Conservation (phyloP, 202 grass and related monocot genomes). For the Schoenoplectus triqueter region DNA sequence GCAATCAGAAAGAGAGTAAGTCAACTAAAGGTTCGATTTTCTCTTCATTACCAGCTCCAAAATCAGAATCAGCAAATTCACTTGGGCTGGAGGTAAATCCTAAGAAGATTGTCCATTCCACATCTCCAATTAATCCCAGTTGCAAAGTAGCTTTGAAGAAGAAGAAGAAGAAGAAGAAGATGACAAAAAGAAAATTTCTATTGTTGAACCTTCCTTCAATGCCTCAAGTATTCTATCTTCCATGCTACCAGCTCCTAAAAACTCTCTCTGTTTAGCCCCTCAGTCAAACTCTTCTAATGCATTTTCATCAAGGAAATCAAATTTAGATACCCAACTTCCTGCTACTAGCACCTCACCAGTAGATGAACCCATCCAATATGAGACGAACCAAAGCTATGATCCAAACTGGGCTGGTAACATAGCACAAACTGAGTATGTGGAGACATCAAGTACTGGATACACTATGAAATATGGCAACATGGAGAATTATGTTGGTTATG, state of each 20-base stretch:
- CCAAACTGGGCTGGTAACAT: slow-evolving; percentile 10
- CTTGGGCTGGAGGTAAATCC: slow-evolving; percentile 49
- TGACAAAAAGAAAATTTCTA: slow-evolving; percentile 28
- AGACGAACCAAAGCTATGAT: slow-evolving; percentile 33
- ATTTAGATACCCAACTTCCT: slow-evolving; percentile 53
- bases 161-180: slow-evolving; percentile 55
- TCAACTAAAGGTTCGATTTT: slow-evolving; percentile 14
- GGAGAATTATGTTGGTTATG: slow-evolving; percentile 49
- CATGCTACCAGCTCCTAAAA: slow-evolving; percentile 79
- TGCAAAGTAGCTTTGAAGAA: slow-evolving; percentile 52
- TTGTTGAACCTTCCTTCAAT: slow-evolving; percentile 38
- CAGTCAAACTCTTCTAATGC: slow-evolving; percentile 39
- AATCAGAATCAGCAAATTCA: slow-evolving; percentile 24
- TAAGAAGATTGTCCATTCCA: slow-evolving; percentile 82
- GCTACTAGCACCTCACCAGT: slow-evolving; percentile 40
- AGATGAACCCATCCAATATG: slow-evolving; percentile 35
- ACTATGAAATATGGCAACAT: slow-evolving; percentile 41
- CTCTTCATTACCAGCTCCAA: slow-evolving; percentile 39
- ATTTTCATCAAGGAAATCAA: slow-evolving; percentile 45
- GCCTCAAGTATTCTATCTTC: slow-evolving; percentile 59
- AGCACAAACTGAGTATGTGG: slow-evolving; percentile 18
- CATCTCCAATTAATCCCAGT: slow-evolving; percentile 59
- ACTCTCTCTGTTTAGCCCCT: slow-evolving; percentile 58
- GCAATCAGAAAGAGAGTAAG: slow-evolving; percentile 6
- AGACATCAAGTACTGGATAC: slow-evolving; percentile 36